Evolutionary conservation across 148 eudicot genomes (phyloP).

Genomic region (Camellia granthamiana): DNA sequence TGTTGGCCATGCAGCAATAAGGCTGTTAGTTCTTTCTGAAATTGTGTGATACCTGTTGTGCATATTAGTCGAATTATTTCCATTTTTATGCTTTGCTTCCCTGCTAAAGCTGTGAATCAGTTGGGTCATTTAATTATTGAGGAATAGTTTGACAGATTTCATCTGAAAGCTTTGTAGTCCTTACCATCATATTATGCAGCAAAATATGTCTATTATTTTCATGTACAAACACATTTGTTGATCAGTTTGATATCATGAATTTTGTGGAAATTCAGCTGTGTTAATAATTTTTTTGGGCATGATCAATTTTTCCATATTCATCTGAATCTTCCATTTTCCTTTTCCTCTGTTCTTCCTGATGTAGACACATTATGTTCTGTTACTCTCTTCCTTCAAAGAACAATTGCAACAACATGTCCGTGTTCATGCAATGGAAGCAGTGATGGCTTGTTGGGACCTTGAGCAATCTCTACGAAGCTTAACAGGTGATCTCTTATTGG

Average conservation of each 20-base stretch:
- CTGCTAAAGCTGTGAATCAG: neutral
- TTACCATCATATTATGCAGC: neutral
- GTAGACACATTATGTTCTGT: constrained; percentile 87
- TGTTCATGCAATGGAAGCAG: constrained; percentile 99
- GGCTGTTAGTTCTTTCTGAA: neutral
- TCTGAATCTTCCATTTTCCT: neutral
- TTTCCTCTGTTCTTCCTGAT: constrained; percentile 10
- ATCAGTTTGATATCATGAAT: neutral
- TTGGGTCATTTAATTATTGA: neutral
- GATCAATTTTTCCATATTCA: neutral
- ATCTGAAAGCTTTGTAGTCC: neutral
- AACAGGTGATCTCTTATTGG: constrained; percentile 51
- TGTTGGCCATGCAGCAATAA: neutral
- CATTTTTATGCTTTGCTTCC: neutral
- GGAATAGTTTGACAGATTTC: neutral
- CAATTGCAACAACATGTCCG: constrained; percentile 96
- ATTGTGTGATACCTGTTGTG: neutral
- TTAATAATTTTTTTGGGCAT: neutral
- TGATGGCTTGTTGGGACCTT: constrained; percentile 99
- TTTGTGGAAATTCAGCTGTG: neutral
- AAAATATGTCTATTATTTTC: neutral
- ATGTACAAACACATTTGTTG: neutral
- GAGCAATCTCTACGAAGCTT: constrained; percentile 95
- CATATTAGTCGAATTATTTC: neutral
- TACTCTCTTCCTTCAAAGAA: constrained; percentile 90